A percentile compares a stretch with the other conserved stretches of the same genome.
These are phyloP conservation scores for Lentinula raphanica DNA, from an alignment of 768 basidiomycete species.

Conservation along the genomic window DNA sequence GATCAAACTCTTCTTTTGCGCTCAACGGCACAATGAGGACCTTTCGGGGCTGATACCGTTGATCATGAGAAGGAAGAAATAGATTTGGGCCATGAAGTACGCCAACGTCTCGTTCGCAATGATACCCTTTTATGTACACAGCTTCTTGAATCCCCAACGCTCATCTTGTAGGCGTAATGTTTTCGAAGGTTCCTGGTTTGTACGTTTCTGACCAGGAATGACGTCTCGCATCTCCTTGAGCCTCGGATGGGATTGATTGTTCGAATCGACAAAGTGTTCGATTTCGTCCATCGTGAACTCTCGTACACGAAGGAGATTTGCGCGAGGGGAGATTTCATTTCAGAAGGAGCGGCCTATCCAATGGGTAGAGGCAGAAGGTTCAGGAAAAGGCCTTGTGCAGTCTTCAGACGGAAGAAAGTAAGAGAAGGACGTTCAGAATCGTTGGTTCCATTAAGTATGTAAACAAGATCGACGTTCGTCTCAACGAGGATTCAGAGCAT, in stretches of 20 bases:
- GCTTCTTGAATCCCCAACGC: constrained; percentile 90
- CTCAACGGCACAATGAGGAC: constrained; percentile 88
- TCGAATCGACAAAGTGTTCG: constrained; percentile 96
- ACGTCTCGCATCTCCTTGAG: constrained; percentile 79
- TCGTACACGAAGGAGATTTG: constrained; percentile 92
- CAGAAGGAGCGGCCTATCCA: constrained; percentile 96
- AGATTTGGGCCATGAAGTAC: constrained; percentile 92
- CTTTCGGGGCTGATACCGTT: constrained; percentile 88
- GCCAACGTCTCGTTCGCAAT: constrained; percentile 97
- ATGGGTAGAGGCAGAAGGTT: constrained; percentile 94
- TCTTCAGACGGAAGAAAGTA: constrained; percentile 95
- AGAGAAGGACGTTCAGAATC: neutral
- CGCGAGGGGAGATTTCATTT: constrained; percentile 96
- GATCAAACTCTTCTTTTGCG: constrained; percentile 69
- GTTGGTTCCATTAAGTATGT: too few relatives aligned
- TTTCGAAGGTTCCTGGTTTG: constrained; percentile 78
- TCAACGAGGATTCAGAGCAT: too few relatives aligned
- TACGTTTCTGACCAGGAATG: constrained; percentile 73
- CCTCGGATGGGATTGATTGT: constrained; percentile 77
- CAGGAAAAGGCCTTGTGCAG: constrained; percentile 97
- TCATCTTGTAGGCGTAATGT: constrained; percentile 59
- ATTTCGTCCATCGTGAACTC: constrained; percentile 99
- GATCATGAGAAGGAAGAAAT: constrained; percentile 81
- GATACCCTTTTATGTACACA: constrained; percentile 72
- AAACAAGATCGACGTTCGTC: too few relatives aligned